A percentile compares a stretch with the other conserved stretches of the same genome.
Conservation (phyloP, 2,329 filamentous ascomycete genomes). For the Penicillium sp. region DNA sequence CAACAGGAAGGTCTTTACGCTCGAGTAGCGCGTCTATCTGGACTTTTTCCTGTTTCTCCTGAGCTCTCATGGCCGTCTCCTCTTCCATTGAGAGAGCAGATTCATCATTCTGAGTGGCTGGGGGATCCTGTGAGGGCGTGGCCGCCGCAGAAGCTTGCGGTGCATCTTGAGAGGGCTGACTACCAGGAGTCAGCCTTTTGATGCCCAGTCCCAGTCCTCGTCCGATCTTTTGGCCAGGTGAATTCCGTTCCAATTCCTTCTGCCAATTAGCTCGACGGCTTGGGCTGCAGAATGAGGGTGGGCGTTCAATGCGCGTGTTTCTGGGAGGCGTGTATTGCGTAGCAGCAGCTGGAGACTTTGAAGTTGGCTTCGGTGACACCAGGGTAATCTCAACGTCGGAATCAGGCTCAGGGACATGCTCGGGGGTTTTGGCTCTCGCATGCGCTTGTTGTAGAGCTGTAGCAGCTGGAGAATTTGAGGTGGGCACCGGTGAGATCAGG, state of each 20-base stretch:
- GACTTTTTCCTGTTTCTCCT: no score
- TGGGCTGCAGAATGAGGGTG: slow-evolving; percentile 24
- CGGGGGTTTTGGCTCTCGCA: neutral
- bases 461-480: neutral
- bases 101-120: no score
- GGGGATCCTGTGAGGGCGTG: neutral
- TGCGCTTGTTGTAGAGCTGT: neutral
- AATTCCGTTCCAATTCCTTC: neutral
- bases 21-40: no score
- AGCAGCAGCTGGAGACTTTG: neutral
- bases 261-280: slow-evolving; percentile 7
- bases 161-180: neutral
- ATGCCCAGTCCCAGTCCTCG: neutral
- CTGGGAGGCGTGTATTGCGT: neutral
- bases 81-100: no score
- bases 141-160: neutral
- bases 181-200: neutral
- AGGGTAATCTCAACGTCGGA: neutral
- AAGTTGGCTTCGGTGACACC: neutral
- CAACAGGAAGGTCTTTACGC: no score
- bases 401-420: neutral
- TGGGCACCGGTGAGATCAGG: neutral
- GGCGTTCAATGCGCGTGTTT: slow-evolving; percentile 9
- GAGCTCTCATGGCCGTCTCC: no score
- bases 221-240: neutral